A percentile compares a stretch with the other conserved stretches of the same genome.
These are phyloP conservation scores for Hypoxylon sp. DNA, from an alignment of 2,329 filamentous ascomycete species.

Conservation along the genomic window DNA sequence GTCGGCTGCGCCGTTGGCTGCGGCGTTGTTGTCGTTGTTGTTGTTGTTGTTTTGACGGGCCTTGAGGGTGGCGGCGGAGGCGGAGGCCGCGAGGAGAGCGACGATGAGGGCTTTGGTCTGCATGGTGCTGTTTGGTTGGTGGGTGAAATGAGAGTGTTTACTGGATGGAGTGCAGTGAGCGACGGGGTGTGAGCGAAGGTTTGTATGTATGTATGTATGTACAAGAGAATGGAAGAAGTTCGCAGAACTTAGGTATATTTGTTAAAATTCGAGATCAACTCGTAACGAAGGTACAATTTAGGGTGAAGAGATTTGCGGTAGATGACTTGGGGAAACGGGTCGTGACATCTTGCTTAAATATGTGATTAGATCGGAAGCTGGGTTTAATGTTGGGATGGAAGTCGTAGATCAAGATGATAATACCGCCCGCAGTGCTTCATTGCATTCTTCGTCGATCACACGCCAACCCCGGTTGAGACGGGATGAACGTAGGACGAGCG, in stretches of 20 bases:
- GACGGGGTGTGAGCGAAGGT: not conserved
- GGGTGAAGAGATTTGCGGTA: slow-evolving; percentile 5
- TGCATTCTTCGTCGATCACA: slow-evolving; percentile 21
- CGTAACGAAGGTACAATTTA: slow-evolving; percentile 36
- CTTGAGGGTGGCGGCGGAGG: slow-evolving; percentile 3
- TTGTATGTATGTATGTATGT: slow-evolving; percentile 22
- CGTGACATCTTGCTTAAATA: slow-evolving; percentile 6
- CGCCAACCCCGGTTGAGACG: slow-evolving; percentile 14
- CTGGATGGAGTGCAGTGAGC: slow-evolving; percentile 14
- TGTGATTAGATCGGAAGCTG: not conserved
- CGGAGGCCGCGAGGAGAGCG: slow-evolving; percentile 5
- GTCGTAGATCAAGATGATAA: slow-evolving; percentile 1
- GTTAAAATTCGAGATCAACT: slow-evolving; percentile 41
- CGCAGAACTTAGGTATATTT: slow-evolving; percentile 38
- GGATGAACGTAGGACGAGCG: slow-evolving; percentile 24
- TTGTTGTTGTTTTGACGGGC: slow-evolving; percentile 15
- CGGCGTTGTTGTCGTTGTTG: slow-evolving; percentile 38
- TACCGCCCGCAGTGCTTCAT: slow-evolving; percentile 4
- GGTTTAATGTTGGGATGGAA: slow-evolving; percentile 3
- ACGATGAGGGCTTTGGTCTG: slow-evolving; percentile 8
- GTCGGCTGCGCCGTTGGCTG: slow-evolving; percentile 57
- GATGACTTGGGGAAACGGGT: not conserved
- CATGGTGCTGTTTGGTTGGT: not conserved
- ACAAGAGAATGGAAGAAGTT: slow-evolving; percentile 43
- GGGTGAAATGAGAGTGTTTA: not conserved